phyloP scores from a whole-genome alignment of 352 stramenopile genomes.

The Pythium sp. region DNA sequence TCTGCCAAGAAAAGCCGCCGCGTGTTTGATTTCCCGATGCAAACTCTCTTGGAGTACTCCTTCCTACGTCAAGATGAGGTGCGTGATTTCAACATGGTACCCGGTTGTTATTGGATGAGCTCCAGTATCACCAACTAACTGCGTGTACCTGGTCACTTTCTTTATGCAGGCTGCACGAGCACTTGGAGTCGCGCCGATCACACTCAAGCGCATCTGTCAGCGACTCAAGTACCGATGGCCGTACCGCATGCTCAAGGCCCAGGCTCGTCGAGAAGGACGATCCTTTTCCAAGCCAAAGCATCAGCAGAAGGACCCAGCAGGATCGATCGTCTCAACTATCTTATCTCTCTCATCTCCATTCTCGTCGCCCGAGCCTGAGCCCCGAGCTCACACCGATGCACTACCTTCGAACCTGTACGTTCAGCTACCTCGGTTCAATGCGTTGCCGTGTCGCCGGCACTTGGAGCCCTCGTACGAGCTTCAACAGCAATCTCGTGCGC shows the following conservation, averaged over 20 bases:
- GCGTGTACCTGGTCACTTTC: not conserved
- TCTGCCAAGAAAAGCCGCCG: conserved; percentile 36
- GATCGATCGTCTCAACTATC: not conserved
- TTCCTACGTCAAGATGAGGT: conserved; percentile 52
- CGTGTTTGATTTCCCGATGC: conserved; percentile 43
- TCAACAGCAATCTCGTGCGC: not conserved
- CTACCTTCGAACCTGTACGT: not conserved
- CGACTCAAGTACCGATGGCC: conserved; percentile 44
- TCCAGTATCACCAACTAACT: not conserved
- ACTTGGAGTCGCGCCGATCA: conserved; percentile 49
- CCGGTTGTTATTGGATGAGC: not conserved
- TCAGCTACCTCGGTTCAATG: not conserved
- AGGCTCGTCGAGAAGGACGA: conserved; percentile 24
- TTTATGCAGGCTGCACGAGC: conserved; percentile 29
- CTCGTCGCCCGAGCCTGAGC: conserved; percentile 4
- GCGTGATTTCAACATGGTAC: not conserved
- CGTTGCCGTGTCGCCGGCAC: not conserved
- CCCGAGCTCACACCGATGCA: not conserved
- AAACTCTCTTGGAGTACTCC: conserved; percentile 36
- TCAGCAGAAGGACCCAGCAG: not conserved
- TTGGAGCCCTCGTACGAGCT: not conserved
- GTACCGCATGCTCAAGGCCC: conserved; percentile 43
- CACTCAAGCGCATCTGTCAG: conserved; percentile 63
- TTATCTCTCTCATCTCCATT: not conserved
- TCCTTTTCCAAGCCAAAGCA: not conserved